A percentile compares a stretch with the other conserved stretches of the same genome.
Evolutionary conservation across 208 protist species (phyloP).

Genomic region (Trypanosoma rangeli): DNA sequence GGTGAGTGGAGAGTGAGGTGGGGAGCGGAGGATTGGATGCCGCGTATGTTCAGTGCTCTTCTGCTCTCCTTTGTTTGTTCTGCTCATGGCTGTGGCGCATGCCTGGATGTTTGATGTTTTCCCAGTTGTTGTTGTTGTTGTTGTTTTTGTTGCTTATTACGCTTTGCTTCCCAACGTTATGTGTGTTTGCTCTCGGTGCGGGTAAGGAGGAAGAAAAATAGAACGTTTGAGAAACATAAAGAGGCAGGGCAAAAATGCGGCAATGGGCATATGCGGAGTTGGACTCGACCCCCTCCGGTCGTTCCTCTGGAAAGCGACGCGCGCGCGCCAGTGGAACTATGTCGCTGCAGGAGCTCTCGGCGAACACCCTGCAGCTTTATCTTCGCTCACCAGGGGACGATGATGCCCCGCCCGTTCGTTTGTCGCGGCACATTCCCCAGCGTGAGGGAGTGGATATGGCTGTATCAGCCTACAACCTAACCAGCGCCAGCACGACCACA

Average conservation of each 20-base stretch:
- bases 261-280: slow-evolving; percentile 26
- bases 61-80: neutral
- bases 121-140: neutral
- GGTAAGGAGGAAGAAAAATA: slow-evolving; percentile 1
- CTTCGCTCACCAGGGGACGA: slow-evolving; percentile 31
- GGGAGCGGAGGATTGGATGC: neutral
- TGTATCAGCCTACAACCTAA: slow-evolving; percentile 74
- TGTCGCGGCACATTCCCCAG: slow-evolving; percentile 85
- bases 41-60: neutral
- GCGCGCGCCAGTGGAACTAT: slow-evolving; percentile 4
- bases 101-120: neutral
- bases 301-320: slow-evolving; percentile 13
- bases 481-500: neutral
- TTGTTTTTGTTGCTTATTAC: slow-evolving; percentile 4
- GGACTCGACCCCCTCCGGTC: slow-evolving; percentile 18
- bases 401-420: slow-evolving; percentile 47
- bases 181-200: neutral
- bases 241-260: slow-evolving; percentile 11
- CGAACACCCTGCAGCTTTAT: slow-evolving; percentile 22
- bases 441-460: slow-evolving; percentile 81
- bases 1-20: neutral
- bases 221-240: neutral
- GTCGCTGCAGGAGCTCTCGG: slow-evolving; percentile 25
- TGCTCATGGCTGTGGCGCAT: neutral
- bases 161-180: neutral